A percentile compares a stretch with the other conserved stretches of the same genome.
These are phyloP conservation scores for Quercus suber DNA, from an alignment of 306 rosid genomes.

Conservation along the genomic window DNA sequence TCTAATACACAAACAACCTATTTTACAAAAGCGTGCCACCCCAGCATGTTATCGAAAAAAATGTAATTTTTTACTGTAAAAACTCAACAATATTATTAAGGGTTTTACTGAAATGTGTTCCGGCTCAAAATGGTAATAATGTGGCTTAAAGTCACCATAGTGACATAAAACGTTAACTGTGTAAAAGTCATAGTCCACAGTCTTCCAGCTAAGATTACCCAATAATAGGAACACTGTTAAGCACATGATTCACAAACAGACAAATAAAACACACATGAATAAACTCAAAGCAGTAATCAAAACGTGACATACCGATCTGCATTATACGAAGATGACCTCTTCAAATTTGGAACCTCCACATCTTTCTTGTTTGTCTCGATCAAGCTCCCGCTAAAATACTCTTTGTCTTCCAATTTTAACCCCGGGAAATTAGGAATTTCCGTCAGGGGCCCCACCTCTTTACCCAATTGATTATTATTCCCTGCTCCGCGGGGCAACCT, in stretches of 20 bases:
- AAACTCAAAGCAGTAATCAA: not conserved
- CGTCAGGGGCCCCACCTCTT: constrained; percentile 39
- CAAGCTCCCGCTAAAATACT: constrained; percentile 89
- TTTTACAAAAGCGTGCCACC: no score
- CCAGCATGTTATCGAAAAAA: no score
- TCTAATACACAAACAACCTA: no score
- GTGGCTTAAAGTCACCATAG: no score
- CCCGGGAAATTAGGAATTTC: constrained; percentile 45
- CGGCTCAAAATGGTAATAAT: no score
- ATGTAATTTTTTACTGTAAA: no score
- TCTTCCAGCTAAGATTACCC: constrained; percentile 23
- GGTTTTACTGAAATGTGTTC: no score
- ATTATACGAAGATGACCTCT: constrained; percentile 86
- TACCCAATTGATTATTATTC: constrained; percentile 26
- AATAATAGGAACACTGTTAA: no score
- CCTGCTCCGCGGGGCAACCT: constrained; percentile 56
- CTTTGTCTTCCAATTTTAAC: constrained; percentile 79
- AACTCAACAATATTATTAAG: no score
- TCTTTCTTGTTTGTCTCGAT: constrained; percentile 59
- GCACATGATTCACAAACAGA: not conserved
- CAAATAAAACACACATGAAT: constrained; percentile 1
- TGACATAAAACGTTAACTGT: not conserved
- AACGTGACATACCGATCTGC: constrained; percentile 64
- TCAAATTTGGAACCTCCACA: constrained; percentile 43
- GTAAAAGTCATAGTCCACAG: constrained; percentile 39